These are phyloP conservation scores for Viola pubescens DNA, from an alignment of 441 rosid species.

Conservation along the genomic window DNA sequence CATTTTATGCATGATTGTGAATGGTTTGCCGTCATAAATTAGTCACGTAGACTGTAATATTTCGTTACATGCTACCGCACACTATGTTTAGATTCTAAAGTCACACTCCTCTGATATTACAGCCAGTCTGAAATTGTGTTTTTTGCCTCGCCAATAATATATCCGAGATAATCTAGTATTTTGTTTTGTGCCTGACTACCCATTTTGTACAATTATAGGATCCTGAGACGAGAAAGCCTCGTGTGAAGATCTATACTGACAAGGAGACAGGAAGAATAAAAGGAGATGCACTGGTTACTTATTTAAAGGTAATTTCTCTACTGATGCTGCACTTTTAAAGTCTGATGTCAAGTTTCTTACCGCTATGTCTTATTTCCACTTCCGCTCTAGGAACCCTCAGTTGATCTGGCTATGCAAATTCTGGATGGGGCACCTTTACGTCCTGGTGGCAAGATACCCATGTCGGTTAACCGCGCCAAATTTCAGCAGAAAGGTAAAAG, in stretches of 20 bases:
- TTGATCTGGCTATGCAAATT: slow-evolving; percentile 77
- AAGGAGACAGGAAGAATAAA: slow-evolving; percentile 78
- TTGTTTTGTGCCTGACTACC: slow-evolving; percentile 8
- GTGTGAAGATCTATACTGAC: slow-evolving; percentile 82
- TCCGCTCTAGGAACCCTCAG: slow-evolving; percentile 75
- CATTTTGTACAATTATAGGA: slow-evolving; percentile 40
- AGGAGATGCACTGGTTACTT: slow-evolving; percentile 93
- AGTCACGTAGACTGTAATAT: too few relatives aligned
- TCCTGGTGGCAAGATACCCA: slow-evolving; percentile 58
- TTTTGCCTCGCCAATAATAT: too few relatives aligned
- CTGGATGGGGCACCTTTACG: slow-evolving; percentile 93
- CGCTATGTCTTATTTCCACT: slow-evolving; percentile 3
- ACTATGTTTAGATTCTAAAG: too few relatives aligned
- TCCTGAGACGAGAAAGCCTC: slow-evolving; percentile 80
- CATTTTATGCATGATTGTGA: too few relatives aligned
- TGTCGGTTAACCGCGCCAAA: slow-evolving; percentile 78
- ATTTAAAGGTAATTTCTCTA: slow-evolving; percentile 57
- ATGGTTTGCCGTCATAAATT: too few relatives aligned
- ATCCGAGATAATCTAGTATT: background rate
- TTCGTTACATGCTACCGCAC: too few relatives aligned
- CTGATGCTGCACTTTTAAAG: slow-evolving; percentile 6
- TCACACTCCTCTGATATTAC: too few relatives aligned
- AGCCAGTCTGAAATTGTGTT: too few relatives aligned
- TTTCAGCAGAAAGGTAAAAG: slow-evolving; percentile 86
- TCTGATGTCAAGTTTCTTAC: slow-evolving; percentile 11